phyloP scores from a whole-genome alignment of 2,329 filamentous ascomycete genomes.

The Zelopaecilomyces penicillatus region DNA sequence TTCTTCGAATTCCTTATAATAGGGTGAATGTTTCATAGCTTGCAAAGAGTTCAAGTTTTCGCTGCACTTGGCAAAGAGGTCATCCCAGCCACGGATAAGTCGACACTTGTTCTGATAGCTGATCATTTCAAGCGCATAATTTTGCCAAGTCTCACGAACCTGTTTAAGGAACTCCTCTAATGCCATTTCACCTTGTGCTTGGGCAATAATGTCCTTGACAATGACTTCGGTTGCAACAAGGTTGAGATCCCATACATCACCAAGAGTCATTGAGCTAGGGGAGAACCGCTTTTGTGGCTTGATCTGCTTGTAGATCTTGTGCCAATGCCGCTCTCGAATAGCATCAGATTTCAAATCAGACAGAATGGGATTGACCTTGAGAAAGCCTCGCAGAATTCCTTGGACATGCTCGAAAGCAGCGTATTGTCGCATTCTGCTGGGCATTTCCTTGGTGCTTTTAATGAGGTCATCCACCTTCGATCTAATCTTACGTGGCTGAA shows the following conservation, averaged over 20 bases:
- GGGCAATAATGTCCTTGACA: conserved; percentile 86
- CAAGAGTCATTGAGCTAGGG: conserved; percentile 88
- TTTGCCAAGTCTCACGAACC: conserved; percentile 94
- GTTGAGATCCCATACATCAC: conserved; percentile 97
- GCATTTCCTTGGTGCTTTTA: conserved; percentile 99
- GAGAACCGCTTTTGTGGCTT: conserved; percentile 92
- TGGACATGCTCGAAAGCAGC: conserved; percentile 99
- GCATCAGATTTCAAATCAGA: conserved; percentile 93
- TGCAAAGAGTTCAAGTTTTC: conserved; percentile 96
- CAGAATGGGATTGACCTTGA: conserved; percentile 85
- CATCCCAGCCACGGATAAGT: conserved; percentile 95
- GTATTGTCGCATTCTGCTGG: conserved; percentile 96
- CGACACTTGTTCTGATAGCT: conserved; percentile 98
- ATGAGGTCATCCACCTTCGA: conserved; percentile 83
- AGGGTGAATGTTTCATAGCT: conserved; percentile 97
- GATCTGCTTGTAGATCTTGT: conserved; percentile 93
- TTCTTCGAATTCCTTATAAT: conserved; percentile 99
- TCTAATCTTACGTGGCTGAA: conserved; percentile 88
- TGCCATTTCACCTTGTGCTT: conserved; percentile 97
- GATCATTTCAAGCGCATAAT: conserved; percentile 87
- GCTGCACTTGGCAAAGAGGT: conserved; percentile 95
- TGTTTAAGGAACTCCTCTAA: conserved; percentile 95
- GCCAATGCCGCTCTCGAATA: conserved; percentile 93
- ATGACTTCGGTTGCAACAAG: conserved; percentile 77
- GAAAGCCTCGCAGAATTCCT: conserved; percentile 73